These are phyloP conservation scores for Solanum appendiculatum DNA, from an alignment of 257 asterid species.

Conservation along the genomic window DNA sequence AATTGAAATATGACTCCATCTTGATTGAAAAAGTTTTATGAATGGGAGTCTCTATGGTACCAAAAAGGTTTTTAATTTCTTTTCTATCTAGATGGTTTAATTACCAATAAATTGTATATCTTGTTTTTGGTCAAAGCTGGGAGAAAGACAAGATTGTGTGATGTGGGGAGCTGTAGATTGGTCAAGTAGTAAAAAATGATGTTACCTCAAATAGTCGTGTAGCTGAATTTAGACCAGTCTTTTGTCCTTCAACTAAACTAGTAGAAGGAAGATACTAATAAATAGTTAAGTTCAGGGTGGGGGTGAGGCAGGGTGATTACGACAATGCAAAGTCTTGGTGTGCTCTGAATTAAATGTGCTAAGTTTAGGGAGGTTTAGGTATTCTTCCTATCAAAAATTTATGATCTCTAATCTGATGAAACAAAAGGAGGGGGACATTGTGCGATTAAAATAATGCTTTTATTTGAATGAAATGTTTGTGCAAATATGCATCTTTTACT, in stretches of 20 bases:
- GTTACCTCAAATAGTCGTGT: background rate
- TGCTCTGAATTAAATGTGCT: background rate
- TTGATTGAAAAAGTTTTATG: background rate
- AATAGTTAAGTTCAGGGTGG: background rate
- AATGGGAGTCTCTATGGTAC: background rate
- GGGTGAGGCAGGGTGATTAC: background rate
- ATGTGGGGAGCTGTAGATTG: background rate
- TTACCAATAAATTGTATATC: background rate
- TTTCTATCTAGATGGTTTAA: background rate
- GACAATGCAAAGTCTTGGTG: background rate
- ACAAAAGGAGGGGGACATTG: background rate
- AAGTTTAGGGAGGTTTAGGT: background rate
- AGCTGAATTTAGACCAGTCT: background rate
- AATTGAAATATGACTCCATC: background rate
- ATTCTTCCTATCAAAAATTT: background rate
- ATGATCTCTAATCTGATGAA: background rate
- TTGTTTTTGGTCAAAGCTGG: background rate
- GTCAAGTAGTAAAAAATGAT: background rate
- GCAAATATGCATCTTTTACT: background rate
- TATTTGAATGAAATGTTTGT: background rate
- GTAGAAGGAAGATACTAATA: background rate
- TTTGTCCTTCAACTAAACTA: background rate
- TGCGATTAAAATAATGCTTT: background rate
- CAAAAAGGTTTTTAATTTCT: background rate
- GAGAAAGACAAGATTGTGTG: background rate